phyloP scores from a whole-genome alignment of 1,284 basidiomycete species.

The Ceratorhiza oryzae-sativae region DNA sequence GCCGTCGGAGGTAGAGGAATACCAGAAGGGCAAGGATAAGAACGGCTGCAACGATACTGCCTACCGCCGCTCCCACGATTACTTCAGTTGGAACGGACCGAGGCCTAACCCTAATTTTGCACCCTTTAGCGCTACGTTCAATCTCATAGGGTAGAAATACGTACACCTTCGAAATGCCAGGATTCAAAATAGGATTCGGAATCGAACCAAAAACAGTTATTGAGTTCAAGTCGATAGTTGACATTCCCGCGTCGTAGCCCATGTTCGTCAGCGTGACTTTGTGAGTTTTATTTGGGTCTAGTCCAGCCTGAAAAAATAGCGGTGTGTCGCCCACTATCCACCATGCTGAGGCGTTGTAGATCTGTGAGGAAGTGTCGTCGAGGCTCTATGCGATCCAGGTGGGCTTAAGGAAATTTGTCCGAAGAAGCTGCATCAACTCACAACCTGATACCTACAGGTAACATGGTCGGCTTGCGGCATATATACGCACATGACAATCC shows the following conservation, averaged over 20 bases:
- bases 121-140: too few relatives aligned
- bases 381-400: not conserved
- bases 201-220: conserved; percentile 6
- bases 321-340: conserved; percentile 1
- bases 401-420: not conserved
- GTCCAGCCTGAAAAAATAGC: not conserved
- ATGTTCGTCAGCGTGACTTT: not conserved
- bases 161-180: not conserved
- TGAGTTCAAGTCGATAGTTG: conserved; percentile 12
- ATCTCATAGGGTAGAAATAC: too few relatives aligned
- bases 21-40: not conserved
- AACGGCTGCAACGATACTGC: not conserved
- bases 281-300: conserved; percentile 3
- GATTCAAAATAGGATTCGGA: not conserved
- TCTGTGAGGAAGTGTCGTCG: not conserved
- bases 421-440: not conserved
- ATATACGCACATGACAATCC: not conserved
- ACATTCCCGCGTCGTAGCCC: not conserved
- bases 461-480: not conserved
- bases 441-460: conserved; percentile 14
- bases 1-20: not conserved
- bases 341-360: conserved; percentile 8
- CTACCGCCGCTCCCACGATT: not conserved
- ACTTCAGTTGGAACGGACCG: not conserved
- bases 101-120: too few relatives aligned